Conservation (phyloP, 1,139 yeast species). For the Candida pseudocylindracea region DNA sequence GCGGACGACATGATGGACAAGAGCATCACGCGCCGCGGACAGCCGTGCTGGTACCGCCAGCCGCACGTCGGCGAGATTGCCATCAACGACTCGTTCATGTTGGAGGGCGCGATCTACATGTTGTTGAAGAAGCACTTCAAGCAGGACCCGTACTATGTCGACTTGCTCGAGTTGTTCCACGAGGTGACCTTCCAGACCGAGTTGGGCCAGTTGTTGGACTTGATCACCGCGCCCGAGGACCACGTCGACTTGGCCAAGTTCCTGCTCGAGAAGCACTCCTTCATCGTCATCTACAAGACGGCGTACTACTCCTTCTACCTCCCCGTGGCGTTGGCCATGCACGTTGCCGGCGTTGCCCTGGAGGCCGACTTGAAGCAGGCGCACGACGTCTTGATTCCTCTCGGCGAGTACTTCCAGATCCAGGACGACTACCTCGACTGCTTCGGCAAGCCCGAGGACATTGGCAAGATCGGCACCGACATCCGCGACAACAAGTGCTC, state of each 20-base stretch:
- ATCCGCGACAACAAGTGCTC: slow-evolving; percentile 97
- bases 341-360: slow-evolving; percentile 57
- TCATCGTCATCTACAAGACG: slow-evolving; percentile 90
- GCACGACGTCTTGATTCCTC: slow-evolving; percentile 67
- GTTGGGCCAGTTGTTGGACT: slow-evolving; percentile 85
- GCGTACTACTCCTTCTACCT: slow-evolving; percentile 94
- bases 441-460: slow-evolving; percentile 92
- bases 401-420: slow-evolving; percentile 97
- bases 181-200: slow-evolving; percentile 96
- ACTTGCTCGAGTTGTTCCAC: slow-evolving; percentile 78
- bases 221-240: slow-evolving; percentile 95
- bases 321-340: slow-evolving; percentile 96
- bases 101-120: slow-evolving; percentile 85
- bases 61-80: slow-evolving; percentile 80
- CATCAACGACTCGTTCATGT: slow-evolving; percentile 91
- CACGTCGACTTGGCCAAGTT: slow-evolving; percentile 74
- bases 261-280: slow-evolving; percentile 75
- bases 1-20: slow-evolving; percentile 99
- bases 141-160: slow-evolving; percentile 63
- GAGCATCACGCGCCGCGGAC: slow-evolving; percentile 94
- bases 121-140: slow-evolving; percentile 79
- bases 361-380: slow-evolving; percentile 74
- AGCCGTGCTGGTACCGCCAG: slow-evolving; percentile 89
- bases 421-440: slow-evolving; percentile 97
- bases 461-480: slow-evolving; percentile 97